Percentiles rank a stretch among this genome's conserved stretches.
phyloP scores from a whole-genome alignment of 176 grass and related monocot genomes.

The Zea mays region Zm-B73-REFERENCE-NAM-5.0 NC_050100.1:172217001-172217500 shows the following conservation, averaged over 20 bases:
- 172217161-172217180: constrained; percentile 31
- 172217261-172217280: constrained; percentile 34
- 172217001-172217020: neutral
- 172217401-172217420: neutral
- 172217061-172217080: neutral
- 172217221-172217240: constrained; percentile 39
- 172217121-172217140: neutral
- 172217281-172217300: constrained; percentile 43
- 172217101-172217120: neutral
- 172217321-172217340: neutral
- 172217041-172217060: constrained; percentile 24
- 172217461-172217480: too few species aligned
- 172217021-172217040: neutral
- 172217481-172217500: too few species aligned
- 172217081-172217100: neutral
- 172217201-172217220: neutral
- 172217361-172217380: neutral
- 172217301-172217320: neutral
- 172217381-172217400: neutral
- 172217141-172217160: neutral
- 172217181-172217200: neutral
- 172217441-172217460: too few species aligned
- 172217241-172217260: constrained; percentile 36
- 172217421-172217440: too few species aligned
- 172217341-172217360: neutral